Base-by-base conservation (phyloP, 208 protist species). In the Leishmania gerbilli region DNA sequence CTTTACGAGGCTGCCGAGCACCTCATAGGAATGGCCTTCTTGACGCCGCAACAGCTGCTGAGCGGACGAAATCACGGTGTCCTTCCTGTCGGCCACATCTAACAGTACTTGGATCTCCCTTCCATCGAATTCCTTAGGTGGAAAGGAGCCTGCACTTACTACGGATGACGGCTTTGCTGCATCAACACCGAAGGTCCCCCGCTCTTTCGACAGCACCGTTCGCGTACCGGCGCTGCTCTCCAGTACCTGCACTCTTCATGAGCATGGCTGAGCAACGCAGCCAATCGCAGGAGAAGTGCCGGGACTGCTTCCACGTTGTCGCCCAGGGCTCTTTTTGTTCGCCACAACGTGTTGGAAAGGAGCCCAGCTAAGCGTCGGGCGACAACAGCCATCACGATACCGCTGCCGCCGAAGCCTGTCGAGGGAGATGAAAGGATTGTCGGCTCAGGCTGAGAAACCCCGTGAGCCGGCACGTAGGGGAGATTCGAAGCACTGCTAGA, bases 251-350 rank as follows among this genome's bases (percentile, higher is more conserved):
- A 84, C 37, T 34, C 53, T 40, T 80, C 81, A 37, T 91, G 58
- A 19, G 79, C 79, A 47, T 85, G 37, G 53, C 88, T 74, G 15
- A 89, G 79, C 71, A 88, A 65, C 1, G 56, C 71, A 6, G 84
- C 78, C n/a, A 90, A 76, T 31, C 86, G 79, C 27, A 83, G 31
- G 0, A 60, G 62, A 3, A 88, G 71, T 58, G 82, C 74, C 55
- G 89, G 89, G 42, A 91, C 77, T 37, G 79, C 83, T n/a, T 88
- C 79, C 53, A 90, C 37, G 60, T 19, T 31, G 60, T 2, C n/a
- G n/a, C 11, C 21, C 17, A 93, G 62, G 19, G 88, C 31, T 8
- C 40, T 6, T 53, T 89, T 87, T 87, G 65, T 88, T 89, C 0
- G 71, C 62, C 17, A 71, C 64, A 9, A 79, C 51, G 7, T 47